These are phyloP conservation scores for Trichoderma oligosporum DNA, from an alignment of 2,329 filamentous ascomycete genomes.

Conservation along the genomic window DNA sequence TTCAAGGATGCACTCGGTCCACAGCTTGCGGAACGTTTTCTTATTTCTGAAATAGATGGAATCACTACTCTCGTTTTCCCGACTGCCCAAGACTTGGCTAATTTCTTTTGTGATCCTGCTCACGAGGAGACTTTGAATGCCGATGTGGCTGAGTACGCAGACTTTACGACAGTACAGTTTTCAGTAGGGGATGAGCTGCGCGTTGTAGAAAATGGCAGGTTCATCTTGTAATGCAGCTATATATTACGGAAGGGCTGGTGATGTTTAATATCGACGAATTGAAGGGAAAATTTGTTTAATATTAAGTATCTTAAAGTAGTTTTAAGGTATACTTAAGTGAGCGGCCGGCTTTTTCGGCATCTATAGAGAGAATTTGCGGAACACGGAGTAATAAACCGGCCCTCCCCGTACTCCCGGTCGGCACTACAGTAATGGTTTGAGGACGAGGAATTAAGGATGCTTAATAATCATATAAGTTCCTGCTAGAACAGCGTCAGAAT, in stretches of 20 bases:
- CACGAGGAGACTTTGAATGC: not conserved
- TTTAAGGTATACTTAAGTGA: no score
- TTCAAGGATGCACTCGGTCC: conserved; percentile 2
- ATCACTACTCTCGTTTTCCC: conserved; percentile 9
- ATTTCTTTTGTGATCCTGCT: not conserved
- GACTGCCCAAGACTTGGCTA: conserved; percentile 3
- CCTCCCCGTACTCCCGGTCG: no score
- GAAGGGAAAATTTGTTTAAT: no score
- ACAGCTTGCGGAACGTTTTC: not conserved
- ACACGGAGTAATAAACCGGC: no score
- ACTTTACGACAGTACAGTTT: conserved; percentile 2
- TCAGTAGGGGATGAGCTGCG: conserved; percentile 7
- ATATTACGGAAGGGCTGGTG: no score
- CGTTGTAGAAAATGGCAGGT: not conserved
- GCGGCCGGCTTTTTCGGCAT: no score
- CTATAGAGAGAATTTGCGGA: no score
- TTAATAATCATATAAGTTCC: not conserved
- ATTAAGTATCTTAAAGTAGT: no score
- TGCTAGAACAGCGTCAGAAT: not conserved
- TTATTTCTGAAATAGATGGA: conserved; percentile 4
- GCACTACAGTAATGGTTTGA: no score
- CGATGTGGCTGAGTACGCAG: not conserved
- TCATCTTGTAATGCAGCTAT: not conserved
- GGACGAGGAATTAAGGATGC: no score
- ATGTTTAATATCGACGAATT: no score